A percentile compares a stretch with the other conserved stretches of the same genome.
These are phyloP conservation scores for Leishmania braziliensis DNA, from an alignment of 208 protist species.

Conservation along the genomic window DNA sequence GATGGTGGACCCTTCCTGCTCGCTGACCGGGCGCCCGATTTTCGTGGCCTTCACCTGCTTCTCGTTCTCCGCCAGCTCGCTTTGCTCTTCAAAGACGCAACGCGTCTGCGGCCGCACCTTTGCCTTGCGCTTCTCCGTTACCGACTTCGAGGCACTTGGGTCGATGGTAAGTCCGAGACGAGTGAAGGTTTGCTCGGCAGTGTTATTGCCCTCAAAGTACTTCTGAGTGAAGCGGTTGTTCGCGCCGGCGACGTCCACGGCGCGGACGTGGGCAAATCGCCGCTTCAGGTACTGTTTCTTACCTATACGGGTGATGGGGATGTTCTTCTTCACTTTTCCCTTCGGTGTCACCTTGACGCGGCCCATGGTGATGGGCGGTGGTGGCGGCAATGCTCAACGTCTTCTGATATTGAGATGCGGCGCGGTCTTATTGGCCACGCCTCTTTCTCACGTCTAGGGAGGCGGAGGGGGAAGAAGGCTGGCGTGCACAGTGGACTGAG, in stretches of 20 bases:
- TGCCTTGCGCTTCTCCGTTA: conserved; percentile 48
- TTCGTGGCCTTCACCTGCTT: conserved; percentile 32
- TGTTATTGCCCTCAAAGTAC: conserved; percentile 68
- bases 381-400: not conserved
- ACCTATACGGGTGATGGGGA: conserved; percentile 84
- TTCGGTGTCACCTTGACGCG: conserved; percentile 79
- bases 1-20: conserved; percentile 78
- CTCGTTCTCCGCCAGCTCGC: conserved; percentile 36
- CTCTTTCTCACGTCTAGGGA: not conserved
- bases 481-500: not conserved
- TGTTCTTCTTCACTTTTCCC: conserved; percentile 85
- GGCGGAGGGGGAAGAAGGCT: not conserved
- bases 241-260: conserved; percentile 67
- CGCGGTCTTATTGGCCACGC: not conserved
- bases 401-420: not conserved
- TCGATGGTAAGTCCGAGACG: conserved; percentile 73
- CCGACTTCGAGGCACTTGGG: conserved; percentile 44
- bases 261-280: conserved; percentile 77
- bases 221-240: conserved; percentile 85
- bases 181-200: conserved; percentile 80
- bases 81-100: conserved; percentile 58
- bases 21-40: conserved; percentile 69
- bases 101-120: conserved; percentile 47
- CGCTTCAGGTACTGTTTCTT: conserved; percentile 87
- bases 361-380: conserved; percentile 39